Base-by-base conservation (phyloP, 805 yeast genomes). In the Metschnikowia continentalis region DNA sequence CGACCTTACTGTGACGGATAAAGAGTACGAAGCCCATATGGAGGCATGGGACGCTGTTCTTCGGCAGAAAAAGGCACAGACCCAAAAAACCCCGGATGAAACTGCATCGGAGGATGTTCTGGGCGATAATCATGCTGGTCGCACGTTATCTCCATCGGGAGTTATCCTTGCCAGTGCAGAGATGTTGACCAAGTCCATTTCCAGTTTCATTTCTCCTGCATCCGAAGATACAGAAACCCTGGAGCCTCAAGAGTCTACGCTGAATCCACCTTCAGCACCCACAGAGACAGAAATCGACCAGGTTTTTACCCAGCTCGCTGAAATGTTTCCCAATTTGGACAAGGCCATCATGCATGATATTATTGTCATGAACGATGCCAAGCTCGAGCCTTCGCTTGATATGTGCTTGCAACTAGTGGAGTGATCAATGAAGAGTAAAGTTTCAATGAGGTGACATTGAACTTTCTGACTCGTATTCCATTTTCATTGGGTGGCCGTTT, bases 251-350 rank as follows among this genome's bases (percentile, higher is more conserved):
- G 45, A 23, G 32, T n/a, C 46, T 15, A 42, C 40, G 14, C 13
- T 49, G 14, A 22, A 47, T 22, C 32, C 52, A 36, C 49, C 14
- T 11, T 32, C 45, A n/a, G 20, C 50, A 15, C 13, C 15, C 35
- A 2, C 33, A 11, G 33, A 36, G 13, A 3, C 13, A 4, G 33
- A 17, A 5, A 20, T 56, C 8, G 60, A 56, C 37, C 50, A 64
- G 69, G 26, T 82, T 2, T 71, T 77, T 22, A 68, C 67, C 1
- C 78, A 79, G 2, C 71, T 90, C 48, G 68, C 69, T 30, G 82
- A 82, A 44, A 86, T 90, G 82, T 90, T 90, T 65, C 95, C 96
- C 0, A 74, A 72, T 42, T 70, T 90, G 53, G 96, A 89, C 58
- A 69, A 71, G 46, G 87, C 80, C 0, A 70, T 90, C 1, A 75